These are phyloP conservation scores for Nicotiana otophora DNA, from an alignment of 257 asterid species.

Conservation along the genomic window DNA sequence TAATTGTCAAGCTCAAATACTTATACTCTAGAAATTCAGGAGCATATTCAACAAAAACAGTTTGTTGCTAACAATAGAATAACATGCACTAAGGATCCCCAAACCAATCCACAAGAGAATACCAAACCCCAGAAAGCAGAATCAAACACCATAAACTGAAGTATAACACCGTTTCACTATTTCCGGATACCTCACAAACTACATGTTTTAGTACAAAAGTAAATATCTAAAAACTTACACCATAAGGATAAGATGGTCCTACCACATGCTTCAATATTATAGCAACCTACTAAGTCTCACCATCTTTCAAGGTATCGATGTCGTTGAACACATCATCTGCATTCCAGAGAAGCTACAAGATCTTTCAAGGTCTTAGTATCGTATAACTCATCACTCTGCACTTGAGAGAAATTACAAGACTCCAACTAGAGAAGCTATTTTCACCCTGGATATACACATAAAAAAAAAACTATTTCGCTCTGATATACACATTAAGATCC, in stretches of 20 bases:
- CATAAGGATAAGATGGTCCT: background rate
- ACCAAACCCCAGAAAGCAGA: background rate
- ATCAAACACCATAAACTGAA: background rate
- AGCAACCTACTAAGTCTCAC: background rate
- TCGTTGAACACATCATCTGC: background rate
- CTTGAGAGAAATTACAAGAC: background rate
- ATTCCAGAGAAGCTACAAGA: too few relatives aligned
- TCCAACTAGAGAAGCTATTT: background rate
- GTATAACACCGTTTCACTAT: background rate
- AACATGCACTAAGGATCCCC: background rate
- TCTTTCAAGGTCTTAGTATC: background rate
- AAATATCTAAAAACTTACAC: background rate
- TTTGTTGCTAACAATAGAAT: background rate
- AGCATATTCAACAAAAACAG: background rate
- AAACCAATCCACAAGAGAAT: background rate
- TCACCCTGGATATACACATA: background rate
- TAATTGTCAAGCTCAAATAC: background rate
- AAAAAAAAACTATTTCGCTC: background rate
- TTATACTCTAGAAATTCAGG: background rate
- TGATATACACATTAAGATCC: background rate
- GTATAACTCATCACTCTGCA: background rate
- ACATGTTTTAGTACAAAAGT: background rate
- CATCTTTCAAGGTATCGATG: background rate
- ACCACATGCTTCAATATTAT: background rate
- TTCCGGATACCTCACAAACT: background rate